Percentiles rank a stretch among this genome's conserved stretches.
Evolutionary conservation across 345 rosid genomes (phyloP).

Genomic region (Ailanthus altissimus): DNA sequence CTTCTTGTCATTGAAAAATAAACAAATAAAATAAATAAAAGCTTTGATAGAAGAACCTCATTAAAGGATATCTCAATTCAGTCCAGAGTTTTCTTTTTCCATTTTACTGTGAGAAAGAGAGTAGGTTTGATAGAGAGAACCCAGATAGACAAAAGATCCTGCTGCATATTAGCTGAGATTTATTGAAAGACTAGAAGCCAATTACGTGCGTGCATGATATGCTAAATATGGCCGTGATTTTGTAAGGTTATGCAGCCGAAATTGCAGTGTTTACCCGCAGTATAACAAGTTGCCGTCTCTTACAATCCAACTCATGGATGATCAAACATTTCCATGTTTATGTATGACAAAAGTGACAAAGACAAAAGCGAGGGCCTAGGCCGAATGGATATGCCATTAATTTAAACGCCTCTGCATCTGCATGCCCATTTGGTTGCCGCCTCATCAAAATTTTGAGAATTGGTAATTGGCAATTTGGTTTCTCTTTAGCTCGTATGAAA

Average conservation of each 20-base stretch:
- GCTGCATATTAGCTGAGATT: constrained; percentile 34
- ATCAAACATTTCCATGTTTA: constrained; percentile 18
- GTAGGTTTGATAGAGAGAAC: constrained; percentile 16
- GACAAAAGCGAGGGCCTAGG: background rate
- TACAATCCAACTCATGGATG: constrained; percentile 25
- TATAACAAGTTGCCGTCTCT: constrained; percentile 36
- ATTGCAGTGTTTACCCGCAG: constrained; percentile 44
- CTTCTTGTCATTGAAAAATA: constrained; percentile 2
- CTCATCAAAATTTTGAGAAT: background rate
- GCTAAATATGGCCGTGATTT: constrained; percentile 27
- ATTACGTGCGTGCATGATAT: constrained; percentile 27
- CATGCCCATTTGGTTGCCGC: constrained; percentile 1
- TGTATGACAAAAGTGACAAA: constrained; percentile 19
- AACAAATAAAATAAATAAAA: background rate
- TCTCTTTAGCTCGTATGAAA: background rate
- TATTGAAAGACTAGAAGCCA: constrained; percentile 36
- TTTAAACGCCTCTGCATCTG: background rate
- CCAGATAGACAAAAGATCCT: constrained; percentile 42
- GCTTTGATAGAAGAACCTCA: constrained; percentile 8
- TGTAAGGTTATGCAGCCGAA: constrained; percentile 36
- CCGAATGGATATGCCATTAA: background rate
- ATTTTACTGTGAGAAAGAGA: constrained; percentile 17
- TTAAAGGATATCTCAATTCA: constrained; percentile 19
- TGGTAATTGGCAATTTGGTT: background rate
- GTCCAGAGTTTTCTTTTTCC: constrained; percentile 9